Base-by-base conservation (phyloP, 2,329 filamentous ascomycete species). In the Cladosporium sp. region DNA sequence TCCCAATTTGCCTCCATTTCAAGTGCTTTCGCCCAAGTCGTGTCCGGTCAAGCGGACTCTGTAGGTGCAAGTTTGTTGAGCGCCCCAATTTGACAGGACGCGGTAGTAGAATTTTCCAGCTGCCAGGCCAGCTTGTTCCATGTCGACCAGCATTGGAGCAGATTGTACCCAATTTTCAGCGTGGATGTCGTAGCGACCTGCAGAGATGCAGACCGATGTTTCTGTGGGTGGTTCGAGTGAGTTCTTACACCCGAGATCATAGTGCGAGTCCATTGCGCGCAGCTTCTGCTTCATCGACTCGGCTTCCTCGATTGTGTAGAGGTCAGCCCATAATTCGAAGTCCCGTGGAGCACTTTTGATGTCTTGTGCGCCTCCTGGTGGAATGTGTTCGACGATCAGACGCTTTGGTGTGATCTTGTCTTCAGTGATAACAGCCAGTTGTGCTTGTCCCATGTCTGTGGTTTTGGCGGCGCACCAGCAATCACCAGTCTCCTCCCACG, bases 401-500 rank as follows among this genome's bases (percentile, higher is more conserved):
- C 72, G 67, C 5, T 66, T 67, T 1, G 78, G 76, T 51, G 65
- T 70, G 58, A 80, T 70, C 1, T 65, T 64, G 6, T 69, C 66
- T 4, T 67, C 61, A 15, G 78, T 67, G 14, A 67, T 59, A 17
- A 95, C 83, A 8, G 82, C 83, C 15, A 97, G 76, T 55, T 85
- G 83, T 1, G 86, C 84, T 38, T 85, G 84, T 51, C 81, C 79
- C 7, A 79, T 78, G 11, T 63, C 58, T 14, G 47, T 11, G 69
- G 78, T 80, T 52, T 72, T 69, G 9, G 77, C 73, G 4, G 88
- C 86, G 72, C 93, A 97, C 89, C 91, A 97, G 73, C 91, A 95
- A 62, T 97, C 89, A 19, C 89, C 90, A 36, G 88, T 82, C 51
- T 96, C 89, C 9, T 86, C 78, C 91, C 92, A 96, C 3, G 78